Percentiles rank a stretch among this genome's conserved stretches.
phyloP scores from a whole-genome alignment of 2,329 filamentous ascomycete genomes.

The Erysiphe neolycopersici region DNA sequence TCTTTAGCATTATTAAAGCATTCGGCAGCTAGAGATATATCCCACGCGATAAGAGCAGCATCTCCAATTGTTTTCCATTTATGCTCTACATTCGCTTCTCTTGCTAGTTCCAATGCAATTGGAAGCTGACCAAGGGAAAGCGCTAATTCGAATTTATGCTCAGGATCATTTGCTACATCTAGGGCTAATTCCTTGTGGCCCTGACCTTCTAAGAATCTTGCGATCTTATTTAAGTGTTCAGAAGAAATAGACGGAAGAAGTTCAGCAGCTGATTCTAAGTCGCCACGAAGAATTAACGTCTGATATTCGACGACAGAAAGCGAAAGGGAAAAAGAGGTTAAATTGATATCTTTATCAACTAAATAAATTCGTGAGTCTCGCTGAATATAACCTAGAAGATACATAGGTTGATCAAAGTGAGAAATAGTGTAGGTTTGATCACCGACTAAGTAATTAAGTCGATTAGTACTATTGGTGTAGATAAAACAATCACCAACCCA shows the following conservation, averaged over 20 bases:
- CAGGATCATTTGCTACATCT: slow-evolving; percentile 76
- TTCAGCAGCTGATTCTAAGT: slow-evolving; percentile 75
- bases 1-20: slow-evolving; percentile 85
- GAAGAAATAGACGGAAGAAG: slow-evolving; percentile 59
- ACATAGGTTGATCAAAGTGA: slow-evolving; percentile 89
- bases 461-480: slow-evolving; percentile 91
- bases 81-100: slow-evolving; percentile 66
- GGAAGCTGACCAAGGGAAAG: slow-evolving; percentile 60
- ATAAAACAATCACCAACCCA: slow-evolving; percentile 99
- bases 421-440: slow-evolving; percentile 96
- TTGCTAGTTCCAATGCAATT: slow-evolving; percentile 62
- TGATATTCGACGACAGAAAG: slow-evolving; percentile 91
- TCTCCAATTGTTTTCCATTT: slow-evolving; percentile 98
- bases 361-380: slow-evolving; percentile 89
- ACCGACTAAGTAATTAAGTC: slow-evolving; percentile 89
- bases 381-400: slow-evolving; percentile 82
- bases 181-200: slow-evolving; percentile 89
- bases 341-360: slow-evolving; percentile 79
- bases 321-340: slow-evolving; percentile 75
- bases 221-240: slow-evolving; percentile 96
- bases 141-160: slow-evolving; percentile 90
- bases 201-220: slow-evolving; percentile 88
- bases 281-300: slow-evolving; percentile 75
- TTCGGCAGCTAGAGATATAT: slow-evolving; percentile 67
- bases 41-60: slow-evolving; percentile 63